Base-by-base conservation (phyloP, 345 rosid species). In the Draba incana region DNA sequence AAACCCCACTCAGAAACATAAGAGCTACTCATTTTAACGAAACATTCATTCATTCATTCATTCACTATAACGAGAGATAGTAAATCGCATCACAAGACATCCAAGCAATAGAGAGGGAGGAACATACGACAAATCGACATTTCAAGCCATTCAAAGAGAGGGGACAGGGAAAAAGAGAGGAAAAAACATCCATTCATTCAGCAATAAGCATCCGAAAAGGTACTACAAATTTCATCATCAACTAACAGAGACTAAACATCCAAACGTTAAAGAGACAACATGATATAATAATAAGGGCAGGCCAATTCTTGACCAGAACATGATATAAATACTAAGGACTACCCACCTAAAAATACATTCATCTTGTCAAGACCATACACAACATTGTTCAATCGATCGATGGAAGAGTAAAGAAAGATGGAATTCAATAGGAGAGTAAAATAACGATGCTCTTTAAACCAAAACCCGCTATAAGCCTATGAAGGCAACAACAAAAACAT, bases 271-370 rank as follows among this genome's bases (percentile, higher is more conserved):
- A 52, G 68, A 62, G 55, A 27, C 63, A 68, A 59, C 67, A 57
- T 23, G 16, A 50, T 51, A 58, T 16, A 13, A 6, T 24, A 41
- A 11, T 39, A 64, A 5, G 41, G 27, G 58, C 52, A 10, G 14
- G 72, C 50, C 66, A 66, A 15, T 45, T 51, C 49, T 59, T 66
- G 68, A 66, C 68, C 35, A 45, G 25, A 14, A 72, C 10, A 9
- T 37, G 65, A 16, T 5, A 55, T 48, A 30, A 20, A 49, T 50
- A 28, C 31, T 28, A 28, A 28, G 31, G 31, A 28, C 72, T 58
- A 79, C 78, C 74, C 50, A 80, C 62, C 77, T 77, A 57, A 66
- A 62, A 20, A 64, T 63, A 66, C 82, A 83, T 78, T 80, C 70
- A 78, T 52, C 45, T 48, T 48, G 47, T 38, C 68, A 66, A 37